These are phyloP conservation scores for Podospora australis DNA, from an alignment of 495 filamentous ascomycete species.

Conservation along the genomic window DNA sequence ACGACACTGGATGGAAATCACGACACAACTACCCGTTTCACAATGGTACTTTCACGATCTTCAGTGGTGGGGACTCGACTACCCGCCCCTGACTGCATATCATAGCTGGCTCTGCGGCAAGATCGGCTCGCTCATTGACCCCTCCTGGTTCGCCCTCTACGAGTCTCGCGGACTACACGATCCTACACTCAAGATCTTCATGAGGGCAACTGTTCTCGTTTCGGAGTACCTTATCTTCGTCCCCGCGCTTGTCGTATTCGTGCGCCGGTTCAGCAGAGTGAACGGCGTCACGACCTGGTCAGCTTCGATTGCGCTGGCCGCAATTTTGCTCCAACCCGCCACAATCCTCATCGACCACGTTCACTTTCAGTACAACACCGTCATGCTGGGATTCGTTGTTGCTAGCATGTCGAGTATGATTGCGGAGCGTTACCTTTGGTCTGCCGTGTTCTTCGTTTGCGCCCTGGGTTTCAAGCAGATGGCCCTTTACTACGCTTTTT, in stretches of 20 bases:
- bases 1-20: slow-evolving; percentile 97
- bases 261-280: slow-evolving; percentile 66
- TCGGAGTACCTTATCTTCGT: slow-evolving; percentile 89
- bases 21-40: slow-evolving; percentile 75
- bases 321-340: slow-evolving; percentile 85
- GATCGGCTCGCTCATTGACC: slow-evolving; percentile 72
- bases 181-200: slow-evolving; percentile 78
- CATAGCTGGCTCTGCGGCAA: slow-evolving; percentile 92
- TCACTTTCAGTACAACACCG: slow-evolving; percentile 99
- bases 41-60: slow-evolving; percentile 98
- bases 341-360: slow-evolving; percentile 92
- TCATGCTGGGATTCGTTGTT: slow-evolving; percentile 87
- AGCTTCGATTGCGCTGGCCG: slow-evolving; percentile 74
- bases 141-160: slow-evolving; percentile 83
- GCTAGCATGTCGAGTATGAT: slow-evolving; percentile 84
- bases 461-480: slow-evolving; percentile 96
- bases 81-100: slow-evolving; percentile 94
- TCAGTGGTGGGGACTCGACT: slow-evolving; percentile 96
- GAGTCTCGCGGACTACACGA: slow-evolving; percentile 76
- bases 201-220: slow-evolving; percentile 82
- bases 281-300: slow-evolving; percentile 68
- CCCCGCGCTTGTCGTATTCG: slow-evolving; percentile 76
- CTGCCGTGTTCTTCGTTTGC: slow-evolving; percentile 87
- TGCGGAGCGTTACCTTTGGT: slow-evolving; percentile 78
- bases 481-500: slow-evolving; percentile 93